Conservation (phyloP, 495 filamentous ascomycete species). For the Aspergillus homomorphus region DNA sequence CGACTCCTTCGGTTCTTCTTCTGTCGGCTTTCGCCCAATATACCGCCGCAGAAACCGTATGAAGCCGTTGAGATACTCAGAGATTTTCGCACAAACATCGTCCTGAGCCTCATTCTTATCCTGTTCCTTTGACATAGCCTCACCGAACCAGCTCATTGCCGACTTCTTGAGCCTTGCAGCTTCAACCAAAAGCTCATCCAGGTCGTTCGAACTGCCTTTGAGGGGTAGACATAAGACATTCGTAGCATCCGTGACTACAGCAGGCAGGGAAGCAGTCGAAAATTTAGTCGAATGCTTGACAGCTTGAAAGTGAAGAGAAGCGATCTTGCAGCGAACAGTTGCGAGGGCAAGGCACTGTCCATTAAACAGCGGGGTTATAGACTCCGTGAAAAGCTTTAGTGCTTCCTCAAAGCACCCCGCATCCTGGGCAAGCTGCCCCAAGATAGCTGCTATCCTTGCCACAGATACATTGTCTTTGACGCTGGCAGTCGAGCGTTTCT, state of each 20-base stretch:
- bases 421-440: slow-evolving; percentile 47
- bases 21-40: slow-evolving; percentile 33
- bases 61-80: slow-evolving; percentile 41
- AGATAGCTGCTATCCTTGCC: slow-evolving; percentile 32
- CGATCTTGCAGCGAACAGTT: slow-evolving; percentile 44
- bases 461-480: slow-evolving; percentile 26
- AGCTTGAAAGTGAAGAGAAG: slow-evolving; percentile 38
- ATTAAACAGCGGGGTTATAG: slow-evolving; percentile 30
- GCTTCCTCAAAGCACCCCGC: slow-evolving; percentile 45
- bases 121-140: slow-evolving; percentile 29
- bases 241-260: slow-evolving; percentile 32
- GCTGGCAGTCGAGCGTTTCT: slow-evolving; percentile 24
- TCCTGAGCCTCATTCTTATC: slow-evolving; percentile 20
- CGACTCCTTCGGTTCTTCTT: slow-evolving; percentile 29
- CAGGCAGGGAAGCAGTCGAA: slow-evolving; percentile 17
- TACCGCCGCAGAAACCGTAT: slow-evolving; percentile 47
- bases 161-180: slow-evolving; percentile 62
- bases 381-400: slow-evolving; percentile 36
- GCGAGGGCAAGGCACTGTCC: slow-evolving; percentile 36
- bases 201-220: slow-evolving; percentile 58
- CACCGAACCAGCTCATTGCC: slow-evolving; percentile 52
- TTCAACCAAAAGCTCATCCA: slow-evolving; percentile 68
- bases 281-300: slow-evolving; percentile 28
- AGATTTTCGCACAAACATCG: slow-evolving; percentile 24
- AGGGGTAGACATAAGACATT: slow-evolving; percentile 56